Conservation (phyloP, 768 basidiomycete genomes). For the Omphalotus guepiniiformis region DNA sequence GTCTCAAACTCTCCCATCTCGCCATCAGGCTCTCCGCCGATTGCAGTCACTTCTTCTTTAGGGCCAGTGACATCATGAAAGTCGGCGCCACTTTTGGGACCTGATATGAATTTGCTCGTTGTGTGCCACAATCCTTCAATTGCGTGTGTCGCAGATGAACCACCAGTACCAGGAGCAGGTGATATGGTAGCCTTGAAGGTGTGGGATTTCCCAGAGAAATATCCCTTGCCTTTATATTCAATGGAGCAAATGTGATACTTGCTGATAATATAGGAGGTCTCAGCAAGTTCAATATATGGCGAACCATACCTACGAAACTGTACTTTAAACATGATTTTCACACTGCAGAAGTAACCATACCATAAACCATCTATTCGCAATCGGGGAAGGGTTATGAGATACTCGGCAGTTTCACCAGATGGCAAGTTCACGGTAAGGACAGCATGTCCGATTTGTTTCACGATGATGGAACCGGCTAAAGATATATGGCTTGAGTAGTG, state of each 20-base stretch:
- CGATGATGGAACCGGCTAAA: conserved; percentile 67
- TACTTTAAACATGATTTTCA: neutral
- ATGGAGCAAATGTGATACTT: conserved; percentile 46
- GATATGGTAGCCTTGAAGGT: conserved; percentile 81
- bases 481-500: neutral
- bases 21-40: conserved; percentile 48
- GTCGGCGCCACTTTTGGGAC: conserved; percentile 34
- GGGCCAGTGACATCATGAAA: conserved; percentile 77
- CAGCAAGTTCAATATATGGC: conserved; percentile 88
- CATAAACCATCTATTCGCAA: conserved; percentile 92
- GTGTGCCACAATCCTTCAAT: conserved; percentile 83
- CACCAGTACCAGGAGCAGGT: conserved; percentile 39
- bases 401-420: conserved; percentile 47
- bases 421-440: conserved; percentile 65
- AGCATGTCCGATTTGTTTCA: conserved; percentile 96
- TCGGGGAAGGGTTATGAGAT: conserved; percentile 88
- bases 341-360: conserved; percentile 27
- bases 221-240: conserved; percentile 96
- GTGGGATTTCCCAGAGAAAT: conserved; percentile 91
- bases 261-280: conserved; percentile 70
- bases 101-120: conserved; percentile 45
- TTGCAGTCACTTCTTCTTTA: conserved; percentile 73
- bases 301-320: conserved; percentile 49
- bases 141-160: conserved; percentile 39
- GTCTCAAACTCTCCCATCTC: conserved; percentile 84